phyloP scores from a whole-genome alignment of 2,329 filamentous ascomycete genomes.

The Trichoderma sp. region DNA sequence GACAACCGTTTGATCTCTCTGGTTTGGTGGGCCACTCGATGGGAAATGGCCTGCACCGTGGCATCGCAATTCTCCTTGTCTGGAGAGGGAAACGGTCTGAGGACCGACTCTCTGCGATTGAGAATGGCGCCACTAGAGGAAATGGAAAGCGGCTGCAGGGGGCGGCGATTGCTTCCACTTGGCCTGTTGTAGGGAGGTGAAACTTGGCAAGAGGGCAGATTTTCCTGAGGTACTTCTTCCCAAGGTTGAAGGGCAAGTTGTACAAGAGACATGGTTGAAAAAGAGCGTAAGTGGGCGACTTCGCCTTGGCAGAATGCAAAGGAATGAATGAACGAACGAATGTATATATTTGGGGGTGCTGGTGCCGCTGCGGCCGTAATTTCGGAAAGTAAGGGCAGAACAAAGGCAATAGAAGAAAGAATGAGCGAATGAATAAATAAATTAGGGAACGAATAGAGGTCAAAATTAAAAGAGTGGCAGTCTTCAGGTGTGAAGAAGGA shows the following conservation, averaged over 20 bases:
- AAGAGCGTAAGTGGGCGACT: background rate
- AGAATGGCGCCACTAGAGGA: slow-evolving; percentile 34
- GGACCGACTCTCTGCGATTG: slow-evolving; percentile 32
- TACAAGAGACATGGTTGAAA: slow-evolving; percentile 20
- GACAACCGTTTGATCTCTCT: slow-evolving; percentile 28
- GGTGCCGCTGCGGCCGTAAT: background rate
- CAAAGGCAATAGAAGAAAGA: background rate
- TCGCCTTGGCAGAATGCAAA: slow-evolving; percentile 1
- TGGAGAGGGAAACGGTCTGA: slow-evolving; percentile 34
- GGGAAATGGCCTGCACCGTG: slow-evolving; percentile 30
- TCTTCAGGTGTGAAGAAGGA: background rate
- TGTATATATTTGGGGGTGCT: background rate
- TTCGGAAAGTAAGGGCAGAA: background rate
- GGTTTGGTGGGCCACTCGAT: slow-evolving; percentile 27
- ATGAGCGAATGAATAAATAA: background rate
- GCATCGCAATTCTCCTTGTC: slow-evolving; percentile 39
- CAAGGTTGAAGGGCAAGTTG: background rate
- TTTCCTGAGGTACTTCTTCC: slow-evolving; percentile 21
- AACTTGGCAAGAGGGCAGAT: slow-evolving; percentile 2
- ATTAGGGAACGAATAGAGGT: background rate
- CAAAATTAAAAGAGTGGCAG: background rate
- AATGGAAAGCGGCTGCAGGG: slow-evolving; percentile 38
- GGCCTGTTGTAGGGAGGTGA: slow-evolving; percentile 5
- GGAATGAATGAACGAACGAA: background rate
- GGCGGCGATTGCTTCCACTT: slow-evolving; percentile 32